Evolutionary conservation across 2,329 filamentous ascomycete genomes (phyloP), one percentile per base, ranked within the genome.

Genomic region (Diaporthe citriasiana): DNA sequence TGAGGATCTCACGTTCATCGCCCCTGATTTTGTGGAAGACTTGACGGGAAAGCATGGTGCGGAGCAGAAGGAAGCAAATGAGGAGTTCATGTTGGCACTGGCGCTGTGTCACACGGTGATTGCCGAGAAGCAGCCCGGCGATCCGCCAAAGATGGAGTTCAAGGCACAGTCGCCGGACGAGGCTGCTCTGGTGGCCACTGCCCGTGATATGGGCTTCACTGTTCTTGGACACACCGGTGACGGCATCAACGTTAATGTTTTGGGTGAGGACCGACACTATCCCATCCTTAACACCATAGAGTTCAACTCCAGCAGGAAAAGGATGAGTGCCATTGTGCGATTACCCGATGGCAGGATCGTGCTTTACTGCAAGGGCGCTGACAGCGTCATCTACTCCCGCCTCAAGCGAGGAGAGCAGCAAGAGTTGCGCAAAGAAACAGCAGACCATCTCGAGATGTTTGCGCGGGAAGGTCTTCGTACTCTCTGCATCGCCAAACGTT

Each of bases 161-260:
- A 98, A 97, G 85, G 97, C 97, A 0, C 97, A 99, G 81, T 98
- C 95, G 53, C 97, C 97, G 0, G 97, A 99, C 80, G 97, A 99
- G 84, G 95, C 97, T 71, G 97, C 97, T 17, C 87, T 99, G 19
- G 97, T 99, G 10, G 91, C 95, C 25, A 98, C 97, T 35, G 97
- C 97, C 75, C 93, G 95, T 73, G 97, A 99, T 79, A 95, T 96
- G 85, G 97, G 97, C 5, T 98, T 98, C 80, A 98, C 95, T 1
- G 94, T 98, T 8, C 89, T 98, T 17, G 95, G 95, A 33, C 90
- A 92, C 75, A 91, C 93, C 3, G 89, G 91, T 50, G 94, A 97
- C 76, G 94, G 94, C 70, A 93, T 99, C 76, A 91, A 94, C 70
- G 81, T 99, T 71, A 98, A 98, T 77, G 89, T 97, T 9, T 90